Evolutionary conservation across 345 rosid species (phyloP).

Genomic region (Brassica rapa): DNA sequence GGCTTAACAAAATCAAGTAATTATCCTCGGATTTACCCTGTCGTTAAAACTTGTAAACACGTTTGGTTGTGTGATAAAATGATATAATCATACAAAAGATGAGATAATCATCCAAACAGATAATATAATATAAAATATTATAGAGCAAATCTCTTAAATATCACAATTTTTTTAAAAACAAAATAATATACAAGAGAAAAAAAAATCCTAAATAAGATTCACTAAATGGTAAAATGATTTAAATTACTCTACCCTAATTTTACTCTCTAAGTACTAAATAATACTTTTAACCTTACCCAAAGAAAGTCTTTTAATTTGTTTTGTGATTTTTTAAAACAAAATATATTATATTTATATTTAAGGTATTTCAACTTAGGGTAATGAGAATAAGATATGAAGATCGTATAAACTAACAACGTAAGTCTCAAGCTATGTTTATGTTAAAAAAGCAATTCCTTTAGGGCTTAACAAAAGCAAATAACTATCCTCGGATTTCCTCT

Average conservation of each 20-base stretch:
- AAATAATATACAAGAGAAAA: no score
- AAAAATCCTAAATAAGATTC: no score
- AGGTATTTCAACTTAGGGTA: background rate
- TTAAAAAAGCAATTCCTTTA: background rate
- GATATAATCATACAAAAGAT: background rate
- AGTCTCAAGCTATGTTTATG: background rate
- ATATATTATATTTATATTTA: no score
- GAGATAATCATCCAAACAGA: background rate
- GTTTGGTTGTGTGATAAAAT: background rate
- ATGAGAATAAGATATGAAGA: background rate
- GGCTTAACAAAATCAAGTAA: background rate
- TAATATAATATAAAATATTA: background rate
- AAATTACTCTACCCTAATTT: no score
- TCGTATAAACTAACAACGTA: background rate
- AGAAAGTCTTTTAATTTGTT: no score
- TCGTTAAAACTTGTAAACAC: background rate
- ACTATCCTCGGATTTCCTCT: background rate
- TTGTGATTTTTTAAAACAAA: no score
- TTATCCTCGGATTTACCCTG: background rate
- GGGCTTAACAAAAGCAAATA: background rate
- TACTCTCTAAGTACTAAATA: no score
- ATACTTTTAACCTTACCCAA: no score
- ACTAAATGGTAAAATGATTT: no score
- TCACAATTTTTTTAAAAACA: no score
- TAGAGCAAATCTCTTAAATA: background rate